Evolutionary conservation across 352 stramenopile genomes (phyloP).

Genomic region (Bremia lactucae): DNA sequence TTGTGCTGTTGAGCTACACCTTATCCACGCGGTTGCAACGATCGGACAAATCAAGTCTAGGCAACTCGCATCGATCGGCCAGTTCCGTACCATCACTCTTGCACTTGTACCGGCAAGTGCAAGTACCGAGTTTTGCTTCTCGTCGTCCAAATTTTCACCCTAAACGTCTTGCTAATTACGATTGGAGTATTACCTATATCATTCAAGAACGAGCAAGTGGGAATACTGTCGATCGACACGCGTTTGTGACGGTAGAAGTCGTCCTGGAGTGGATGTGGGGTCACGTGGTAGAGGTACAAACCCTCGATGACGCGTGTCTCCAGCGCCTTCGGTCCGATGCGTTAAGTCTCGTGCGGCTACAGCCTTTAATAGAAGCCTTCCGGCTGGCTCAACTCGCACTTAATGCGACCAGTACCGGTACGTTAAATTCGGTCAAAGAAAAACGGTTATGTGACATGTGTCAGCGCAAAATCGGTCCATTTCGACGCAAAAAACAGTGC

Average conservation of each 20-base stretch:
- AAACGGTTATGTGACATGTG: slow-evolving; percentile 37
- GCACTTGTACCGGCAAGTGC: slow-evolving; percentile 46
- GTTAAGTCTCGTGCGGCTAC: slow-evolving; percentile 41
- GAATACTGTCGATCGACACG: not conserved
- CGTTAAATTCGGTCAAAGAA: not conserved
- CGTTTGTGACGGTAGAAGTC: slow-evolving; percentile 50
- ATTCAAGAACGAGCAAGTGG: slow-evolving; percentile 36
- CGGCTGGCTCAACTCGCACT: slow-evolving; percentile 22
- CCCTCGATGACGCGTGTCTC: slow-evolving; percentile 14
- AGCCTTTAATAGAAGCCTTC: slow-evolving; percentile 39
- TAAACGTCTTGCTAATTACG: slow-evolving; percentile 24
- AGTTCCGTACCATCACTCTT: slow-evolving; percentile 48
- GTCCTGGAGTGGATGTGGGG: slow-evolving; percentile 38
- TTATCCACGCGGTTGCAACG: slow-evolving; percentile 48
- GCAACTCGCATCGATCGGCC: too few species aligned
- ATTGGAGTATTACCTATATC: slow-evolving; percentile 65
- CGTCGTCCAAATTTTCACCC: slow-evolving; percentile 28
- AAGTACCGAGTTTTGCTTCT: slow-evolving; percentile 22
- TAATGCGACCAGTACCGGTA: not conserved
- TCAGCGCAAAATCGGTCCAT: slow-evolving; percentile 53
- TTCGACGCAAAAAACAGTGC: slow-evolving; percentile 66
- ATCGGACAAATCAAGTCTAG: too few species aligned
- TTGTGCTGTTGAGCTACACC: slow-evolving; percentile 54
- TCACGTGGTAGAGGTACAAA: not conserved
- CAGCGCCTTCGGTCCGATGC: slow-evolving; percentile 43